Conservation (phyloP, 495 filamentous ascomycete genomes). For the Talaromyces trachyspermus region DNA sequence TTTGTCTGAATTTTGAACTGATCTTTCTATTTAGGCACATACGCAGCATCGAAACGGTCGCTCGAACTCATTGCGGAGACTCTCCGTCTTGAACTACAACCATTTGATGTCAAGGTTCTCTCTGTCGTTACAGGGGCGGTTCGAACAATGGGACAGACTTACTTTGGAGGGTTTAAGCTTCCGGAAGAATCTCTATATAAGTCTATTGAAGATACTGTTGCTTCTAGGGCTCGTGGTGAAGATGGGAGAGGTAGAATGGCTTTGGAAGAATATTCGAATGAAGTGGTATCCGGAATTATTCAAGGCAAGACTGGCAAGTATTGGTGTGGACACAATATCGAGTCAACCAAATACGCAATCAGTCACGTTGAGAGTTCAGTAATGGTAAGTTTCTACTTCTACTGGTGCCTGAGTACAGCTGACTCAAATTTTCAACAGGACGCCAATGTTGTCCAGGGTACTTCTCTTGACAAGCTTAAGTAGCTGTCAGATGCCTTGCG, state of each 20-base stretch:
- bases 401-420: no score
- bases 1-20: neutral
- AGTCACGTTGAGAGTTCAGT: neutral
- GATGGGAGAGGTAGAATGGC: conserved; percentile 10
- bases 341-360: neutral
- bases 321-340: conserved; percentile 12
- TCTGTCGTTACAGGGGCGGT: conserved; percentile 20
- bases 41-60: conserved; percentile 49
- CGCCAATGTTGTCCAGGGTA: neutral
- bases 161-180: conserved; percentile 8
- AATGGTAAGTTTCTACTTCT: neutral
- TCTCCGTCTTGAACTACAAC: conserved; percentile 30
- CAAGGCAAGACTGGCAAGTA: conserved; percentile 5
- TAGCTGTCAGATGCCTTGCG: no score
- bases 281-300: conserved; percentile 10
- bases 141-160: conserved; percentile 11
- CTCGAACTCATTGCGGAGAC: conserved; percentile 38
- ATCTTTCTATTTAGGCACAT: conserved; percentile 18
- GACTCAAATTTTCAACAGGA: no score
- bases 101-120: conserved; percentile 29
- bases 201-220: conserved; percentile 11
- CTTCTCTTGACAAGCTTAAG: neutral
- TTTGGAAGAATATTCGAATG: conserved; percentile 11
- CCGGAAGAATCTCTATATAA: conserved; percentile 15
- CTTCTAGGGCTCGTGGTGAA: neutral